Evolutionary conservation across 441 rosid genomes (phyloP).

Genomic region (Eutrema salsugineum): DNA sequence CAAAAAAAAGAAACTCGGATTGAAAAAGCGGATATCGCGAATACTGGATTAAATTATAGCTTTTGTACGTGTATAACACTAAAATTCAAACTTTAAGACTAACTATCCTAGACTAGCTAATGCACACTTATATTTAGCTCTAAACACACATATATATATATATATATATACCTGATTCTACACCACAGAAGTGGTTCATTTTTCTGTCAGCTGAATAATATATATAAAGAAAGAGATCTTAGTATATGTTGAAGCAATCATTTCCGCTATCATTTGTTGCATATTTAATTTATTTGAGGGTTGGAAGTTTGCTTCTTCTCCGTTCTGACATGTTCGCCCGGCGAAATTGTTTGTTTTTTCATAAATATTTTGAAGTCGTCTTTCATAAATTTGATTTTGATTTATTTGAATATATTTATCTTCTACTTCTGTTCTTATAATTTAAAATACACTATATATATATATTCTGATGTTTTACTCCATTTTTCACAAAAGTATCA

Average conservation of each 20-base stretch:
- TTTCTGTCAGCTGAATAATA: neutral
- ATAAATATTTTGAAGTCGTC: neutral
- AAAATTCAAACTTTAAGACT: neutral
- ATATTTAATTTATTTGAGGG: constrained; percentile 1
- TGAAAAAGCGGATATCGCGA: neutral
- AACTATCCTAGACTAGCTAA: neutral
- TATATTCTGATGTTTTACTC: too few relatives aligned
- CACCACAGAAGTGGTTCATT: neutral
- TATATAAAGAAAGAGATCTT: neutral
- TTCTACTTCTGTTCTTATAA: too few relatives aligned
- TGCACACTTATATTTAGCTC: too few relatives aligned
- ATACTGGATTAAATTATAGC: neutral
- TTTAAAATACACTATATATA: too few relatives aligned
- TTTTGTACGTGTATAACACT: neutral
- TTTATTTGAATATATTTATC: too few relatives aligned
- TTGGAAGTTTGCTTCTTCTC: constrained; percentile 3
- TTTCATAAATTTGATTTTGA: neutral
- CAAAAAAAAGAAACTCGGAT: neutral
- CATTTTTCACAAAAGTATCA: too few relatives aligned
- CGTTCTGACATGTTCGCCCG: constrained; percentile 22
- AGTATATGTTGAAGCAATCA: constrained; percentile 20
- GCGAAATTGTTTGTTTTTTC: neutral
- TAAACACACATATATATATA: too few relatives aligned
- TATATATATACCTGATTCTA: neutral
- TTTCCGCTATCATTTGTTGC: constrained; percentile 16